Evolutionary conservation across 2,329 filamentous ascomycete genomes (phyloP), one percentile per base, ranked within the genome.

Genomic region (Hymenoscyphus albidus): DNA sequence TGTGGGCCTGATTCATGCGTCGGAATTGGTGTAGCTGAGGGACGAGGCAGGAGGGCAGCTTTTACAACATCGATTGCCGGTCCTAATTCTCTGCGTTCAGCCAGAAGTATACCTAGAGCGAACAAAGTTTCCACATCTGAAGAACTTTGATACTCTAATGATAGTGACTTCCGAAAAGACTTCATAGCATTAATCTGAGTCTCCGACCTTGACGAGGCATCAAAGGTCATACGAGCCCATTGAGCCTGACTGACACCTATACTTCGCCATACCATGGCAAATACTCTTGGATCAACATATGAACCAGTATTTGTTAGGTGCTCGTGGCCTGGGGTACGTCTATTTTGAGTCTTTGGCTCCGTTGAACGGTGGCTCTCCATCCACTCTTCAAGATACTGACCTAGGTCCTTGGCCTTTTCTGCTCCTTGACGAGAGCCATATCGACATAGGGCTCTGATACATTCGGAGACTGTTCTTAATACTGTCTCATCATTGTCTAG

Each of bases 241-340:
- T 94, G 89, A 1, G 93, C 92, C 70, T 95, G 88, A 14, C 91
- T 89, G 62, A 96, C 82, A 0, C 94, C 95, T 68, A 98, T 89
- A 7, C 92, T 91, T 72, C 93, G 88, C 83, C 94, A 96, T 31
- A 91, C 86, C 65, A 88, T 78, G 2, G 89, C 89, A 63, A 94
- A 78, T 13, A 87, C 82, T 31, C 81, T 80, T 5, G 86, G 83
- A 38, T 87, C 80, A 3, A 94, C 81, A 18, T 73, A 69, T 0
- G 78, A 75, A 55, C 59, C 55, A 16, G 38, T 5, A 54, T 44
- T 38, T 16, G 57, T 35, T 7, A 63, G 48, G 6, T 59, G 61
- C 31, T 64, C 68, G 64, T 72, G 72, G n/a, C 70, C 69, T 13
- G 66, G 39, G 27, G 56, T 7, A 51, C 54, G 59, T 4, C 64